phyloP scores from a whole-genome alignment of 176 grass and related monocot species.

The Aegilops bicornis region DNA sequence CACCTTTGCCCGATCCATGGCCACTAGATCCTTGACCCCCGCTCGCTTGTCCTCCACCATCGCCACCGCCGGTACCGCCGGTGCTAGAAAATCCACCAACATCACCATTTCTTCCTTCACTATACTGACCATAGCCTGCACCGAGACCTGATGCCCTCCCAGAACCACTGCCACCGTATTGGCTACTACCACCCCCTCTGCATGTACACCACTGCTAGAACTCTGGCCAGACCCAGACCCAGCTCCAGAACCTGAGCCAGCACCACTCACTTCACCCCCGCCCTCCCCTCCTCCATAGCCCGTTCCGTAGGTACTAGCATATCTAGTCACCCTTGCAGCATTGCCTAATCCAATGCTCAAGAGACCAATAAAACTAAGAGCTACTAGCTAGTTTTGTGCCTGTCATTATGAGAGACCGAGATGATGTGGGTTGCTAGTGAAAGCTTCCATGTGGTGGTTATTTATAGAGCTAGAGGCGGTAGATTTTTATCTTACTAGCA shows the following conservation, averaged over 20 bases:
- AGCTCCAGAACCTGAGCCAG: neutral
- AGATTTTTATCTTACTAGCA: neutral
- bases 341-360: conserved; percentile 26
- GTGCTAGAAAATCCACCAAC: neutral
- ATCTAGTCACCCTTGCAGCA: neutral
- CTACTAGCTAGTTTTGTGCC: neutral
- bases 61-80: neutral
- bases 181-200: neutral
- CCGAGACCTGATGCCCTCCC: neutral
- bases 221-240: neutral
- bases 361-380: neutral
- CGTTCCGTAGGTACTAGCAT: neutral
- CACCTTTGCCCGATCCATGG: neutral
- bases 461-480: neutral
- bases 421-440: neutral
- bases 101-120: neutral
- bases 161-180: neutral
- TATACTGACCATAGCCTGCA: neutral
- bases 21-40: conserved; percentile 1
- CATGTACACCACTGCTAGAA: neutral
- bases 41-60: neutral
- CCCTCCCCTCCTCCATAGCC: neutral
- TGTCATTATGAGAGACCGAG: conserved; percentile 9
- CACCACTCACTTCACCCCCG: conserved; percentile 11
- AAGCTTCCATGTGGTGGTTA: neutral